Conservation (phyloP, 441 rosid genomes). For the Melastoma candidum region DNA sequence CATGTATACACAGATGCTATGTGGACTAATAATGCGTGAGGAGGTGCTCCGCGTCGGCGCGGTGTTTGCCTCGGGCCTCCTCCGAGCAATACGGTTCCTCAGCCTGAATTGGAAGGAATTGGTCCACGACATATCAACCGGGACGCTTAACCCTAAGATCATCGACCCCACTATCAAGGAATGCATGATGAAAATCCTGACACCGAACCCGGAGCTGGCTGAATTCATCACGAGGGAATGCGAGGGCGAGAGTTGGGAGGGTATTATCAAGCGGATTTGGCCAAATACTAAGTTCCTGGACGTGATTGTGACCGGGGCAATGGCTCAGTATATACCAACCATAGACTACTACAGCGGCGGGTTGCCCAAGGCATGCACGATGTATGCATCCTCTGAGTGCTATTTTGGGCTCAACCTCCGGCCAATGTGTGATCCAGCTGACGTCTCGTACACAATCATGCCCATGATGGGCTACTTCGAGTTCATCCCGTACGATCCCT, state of each 20-base stretch:
- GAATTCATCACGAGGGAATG: constrained; percentile 36
- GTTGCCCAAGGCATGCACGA: constrained; percentile 54
- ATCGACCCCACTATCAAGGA: constrained; percentile 29
- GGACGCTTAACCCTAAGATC: constrained; percentile 37
- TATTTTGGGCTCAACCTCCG: constrained; percentile 53
- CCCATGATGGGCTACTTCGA: constrained; percentile 71
- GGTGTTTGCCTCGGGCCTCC: constrained; percentile 66
- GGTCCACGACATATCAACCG: constrained; percentile 36
- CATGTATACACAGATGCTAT: constrained; percentile 69
- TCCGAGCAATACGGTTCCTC: constrained; percentile 52
- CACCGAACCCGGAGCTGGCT: constrained; percentile 35
- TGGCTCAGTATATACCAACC: constrained; percentile 66
- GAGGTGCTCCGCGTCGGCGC: constrained; percentile 60
- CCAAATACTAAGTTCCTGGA: constrained; percentile 62
- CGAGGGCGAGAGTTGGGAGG: constrained; percentile 35
- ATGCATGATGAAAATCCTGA: constrained; percentile 32
- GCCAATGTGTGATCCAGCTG: constrained; percentile 58
- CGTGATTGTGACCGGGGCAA: constrained; percentile 63
- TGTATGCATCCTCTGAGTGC: constrained; percentile 74
- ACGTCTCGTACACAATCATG: constrained; percentile 64
- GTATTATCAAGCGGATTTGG: constrained; percentile 53
- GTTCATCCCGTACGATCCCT: constrained; percentile 35
- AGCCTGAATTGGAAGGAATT: constrained; percentile 42
- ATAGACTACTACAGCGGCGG: constrained; percentile 55
- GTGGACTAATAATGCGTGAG: constrained; percentile 53